Conservation (phyloP, 2,329 filamentous ascomycete genomes). For the Colletotrichum sp. region DNA sequence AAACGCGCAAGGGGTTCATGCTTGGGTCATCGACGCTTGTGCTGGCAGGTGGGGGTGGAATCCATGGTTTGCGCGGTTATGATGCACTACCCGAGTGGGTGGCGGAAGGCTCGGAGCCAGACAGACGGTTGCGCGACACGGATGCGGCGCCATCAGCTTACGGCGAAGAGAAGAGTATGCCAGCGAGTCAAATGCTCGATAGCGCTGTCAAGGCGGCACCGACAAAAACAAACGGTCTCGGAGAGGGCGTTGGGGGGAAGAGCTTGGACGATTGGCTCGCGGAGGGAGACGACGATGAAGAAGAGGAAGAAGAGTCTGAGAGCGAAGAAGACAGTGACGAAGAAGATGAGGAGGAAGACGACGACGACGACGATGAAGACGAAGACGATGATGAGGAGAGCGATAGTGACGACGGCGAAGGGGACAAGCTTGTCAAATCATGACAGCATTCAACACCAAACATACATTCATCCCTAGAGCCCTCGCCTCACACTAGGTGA, state of each 20-base stretch:
- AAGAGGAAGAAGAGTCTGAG: constrained; percentile 50
- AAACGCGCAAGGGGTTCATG: constrained; percentile 76
- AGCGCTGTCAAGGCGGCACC: constrained; percentile 48
- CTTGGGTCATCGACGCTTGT: constrained; percentile 88
- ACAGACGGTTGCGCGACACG: constrained; percentile 72
- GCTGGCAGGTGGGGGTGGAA: constrained; percentile 75
- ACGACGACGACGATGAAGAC: constrained; percentile 46
- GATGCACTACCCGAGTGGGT: constrained; percentile 86
- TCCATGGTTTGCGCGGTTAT: constrained; percentile 80
- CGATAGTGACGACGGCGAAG: constrained; percentile 13
- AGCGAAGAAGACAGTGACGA: constrained; percentile 58
- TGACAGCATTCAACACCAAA: neutral
- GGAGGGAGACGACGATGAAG: constrained; percentile 64
- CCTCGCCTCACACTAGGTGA: neutral
- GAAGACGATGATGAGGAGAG: constrained; percentile 52
- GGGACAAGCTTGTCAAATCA: constrained; percentile 46
- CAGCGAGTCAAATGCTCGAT: constrained; percentile 70
- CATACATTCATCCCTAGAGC: neutral
- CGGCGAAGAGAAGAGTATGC: constrained; percentile 48
- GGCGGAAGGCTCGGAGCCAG: constrained; percentile 77
- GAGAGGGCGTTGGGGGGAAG: constrained; percentile 66
- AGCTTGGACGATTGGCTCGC: constrained; percentile 93
- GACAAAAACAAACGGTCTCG: constrained; percentile 53
- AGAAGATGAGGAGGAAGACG: constrained; percentile 52
- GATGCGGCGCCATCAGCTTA: constrained; percentile 42